Percentiles rank a stretch among this genome's conserved stretches.
phyloP scores from a whole-genome alignment of 2,329 filamentous ascomycete species.

The Cladosporium oxysporum region DNA sequence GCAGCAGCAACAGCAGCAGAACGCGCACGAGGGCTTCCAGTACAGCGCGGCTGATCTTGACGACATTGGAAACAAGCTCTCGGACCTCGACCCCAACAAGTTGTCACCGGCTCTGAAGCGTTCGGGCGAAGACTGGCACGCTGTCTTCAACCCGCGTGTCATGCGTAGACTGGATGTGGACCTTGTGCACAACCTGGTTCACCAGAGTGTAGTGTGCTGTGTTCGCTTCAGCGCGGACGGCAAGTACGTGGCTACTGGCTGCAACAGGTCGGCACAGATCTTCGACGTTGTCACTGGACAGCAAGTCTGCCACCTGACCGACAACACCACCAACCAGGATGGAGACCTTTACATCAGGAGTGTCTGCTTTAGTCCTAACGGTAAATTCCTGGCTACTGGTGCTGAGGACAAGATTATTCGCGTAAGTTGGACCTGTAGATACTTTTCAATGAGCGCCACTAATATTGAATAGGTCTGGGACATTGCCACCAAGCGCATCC shows the following conservation, averaged over 20 bases:
- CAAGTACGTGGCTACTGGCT: conserved; percentile 93
- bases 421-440: conserved; percentile 20
- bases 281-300: conserved; percentile 88
- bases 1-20: conserved; percentile 30
- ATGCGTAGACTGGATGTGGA: conserved; percentile 90
- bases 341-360: conserved; percentile 96
- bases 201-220: conserved; percentile 97
- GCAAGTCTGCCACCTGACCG: conserved; percentile 86
- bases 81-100: conserved; percentile 83
- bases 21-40: conserved; percentile 26
- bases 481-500: conserved; percentile 78
- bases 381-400: conserved; percentile 89
- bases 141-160: conserved; percentile 91
- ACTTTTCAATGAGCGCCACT: background rate
- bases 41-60: conserved; percentile 39
- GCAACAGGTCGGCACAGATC: conserved; percentile 98
- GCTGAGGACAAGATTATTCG: conserved; percentile 97
- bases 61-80: conserved; percentile 69
- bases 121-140: conserved; percentile 89
- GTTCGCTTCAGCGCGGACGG: conserved; percentile 95
- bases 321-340: conserved; percentile 80
- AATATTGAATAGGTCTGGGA: conserved; percentile 76
- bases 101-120: conserved; percentile 86
- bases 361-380: conserved; percentile 97
- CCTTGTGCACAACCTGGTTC: conserved; percentile 85